phyloP scores from a whole-genome alignment of 192 early-diverging fungal genomes.

The Backusella mclennaniae region DNA sequence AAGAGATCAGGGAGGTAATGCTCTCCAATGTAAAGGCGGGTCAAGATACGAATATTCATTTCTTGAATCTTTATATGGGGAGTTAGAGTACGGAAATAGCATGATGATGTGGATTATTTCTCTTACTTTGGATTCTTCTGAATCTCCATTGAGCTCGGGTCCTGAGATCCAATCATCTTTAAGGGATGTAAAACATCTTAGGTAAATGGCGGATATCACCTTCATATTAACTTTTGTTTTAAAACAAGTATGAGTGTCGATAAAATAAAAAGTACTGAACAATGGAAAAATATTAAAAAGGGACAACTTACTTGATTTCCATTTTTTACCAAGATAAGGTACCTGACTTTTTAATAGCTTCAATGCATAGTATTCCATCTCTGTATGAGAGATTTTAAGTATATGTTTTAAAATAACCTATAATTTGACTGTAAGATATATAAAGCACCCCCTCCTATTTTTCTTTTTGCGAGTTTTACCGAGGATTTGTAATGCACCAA shows the following conservation, averaged over 20 bases:
- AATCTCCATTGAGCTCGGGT: constrained; percentile 62
- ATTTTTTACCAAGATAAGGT: constrained; percentile 76
- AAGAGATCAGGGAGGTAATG: constrained; percentile 24
- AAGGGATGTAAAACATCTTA: constrained; percentile 61
- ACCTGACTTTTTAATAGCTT: constrained; percentile 82
- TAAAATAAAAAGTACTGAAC: neutral
- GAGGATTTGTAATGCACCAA: constrained; percentile 82
- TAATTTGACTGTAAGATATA: neutral
- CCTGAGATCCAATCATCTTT: constrained; percentile 72
- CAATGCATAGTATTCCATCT: constrained; percentile 66
- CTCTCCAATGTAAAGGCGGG: constrained; percentile 61
- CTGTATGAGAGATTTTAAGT: constrained; percentile 66
- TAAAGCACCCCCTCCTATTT: too few species aligned
- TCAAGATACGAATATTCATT: constrained; percentile 58
- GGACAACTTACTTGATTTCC: constrained; percentile 56
- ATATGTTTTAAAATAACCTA: constrained; percentile 73
- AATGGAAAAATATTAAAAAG: too few species aligned
- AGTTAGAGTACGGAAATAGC: neutral
- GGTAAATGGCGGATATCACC: constrained; percentile 77
- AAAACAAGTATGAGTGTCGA: neutral
- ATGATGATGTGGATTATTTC: too few species aligned
- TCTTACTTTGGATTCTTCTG: constrained; percentile 68
- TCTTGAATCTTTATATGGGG: constrained; percentile 53
- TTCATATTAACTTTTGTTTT: constrained; percentile 63
- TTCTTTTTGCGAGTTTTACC: neutral